A percentile compares a stretch with the other conserved stretches of the same genome.
Conservation (phyloP, 116 monocot species). For the Iris pallida region DNA sequence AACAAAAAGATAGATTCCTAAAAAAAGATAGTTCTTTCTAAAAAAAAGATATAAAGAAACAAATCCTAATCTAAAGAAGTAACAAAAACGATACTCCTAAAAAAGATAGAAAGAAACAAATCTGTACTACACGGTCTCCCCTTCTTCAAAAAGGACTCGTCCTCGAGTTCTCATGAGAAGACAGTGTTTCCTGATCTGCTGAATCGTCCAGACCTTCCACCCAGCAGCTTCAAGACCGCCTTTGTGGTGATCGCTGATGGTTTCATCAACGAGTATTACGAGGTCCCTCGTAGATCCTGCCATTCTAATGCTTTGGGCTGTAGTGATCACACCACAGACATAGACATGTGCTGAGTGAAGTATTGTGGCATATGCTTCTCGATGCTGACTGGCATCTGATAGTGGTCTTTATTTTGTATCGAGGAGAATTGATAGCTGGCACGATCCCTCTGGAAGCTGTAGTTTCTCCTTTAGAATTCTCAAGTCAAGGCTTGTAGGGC, state of each 20-base stretch:
- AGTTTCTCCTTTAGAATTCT: constrained; percentile 42
- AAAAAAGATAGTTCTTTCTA: no score
- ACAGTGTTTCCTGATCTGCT: constrained; percentile 83
- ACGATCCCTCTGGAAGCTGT: constrained; percentile 75
- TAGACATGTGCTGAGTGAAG: constrained; percentile 75
- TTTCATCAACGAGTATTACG: constrained; percentile 75
- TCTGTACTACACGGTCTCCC: no score
- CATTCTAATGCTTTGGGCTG: constrained; percentile 84
- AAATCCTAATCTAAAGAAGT: no score
- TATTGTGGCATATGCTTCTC: constrained; percentile 85
- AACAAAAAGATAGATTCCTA: no score
- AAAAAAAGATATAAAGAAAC: no score
- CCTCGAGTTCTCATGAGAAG: no score
- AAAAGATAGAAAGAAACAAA: no score
- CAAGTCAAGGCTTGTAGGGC: constrained; percentile 56
- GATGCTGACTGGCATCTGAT: constrained; percentile 20
- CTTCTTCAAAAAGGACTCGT: no score
- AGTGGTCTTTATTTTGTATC: constrained; percentile 30
- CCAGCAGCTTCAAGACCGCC: constrained; percentile 70
- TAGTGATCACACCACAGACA: constrained; percentile 83
- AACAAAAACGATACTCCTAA: no score
- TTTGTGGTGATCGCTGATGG: constrained; percentile 53
- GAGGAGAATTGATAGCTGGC: constrained; percentile 67
- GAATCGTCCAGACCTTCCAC: constrained; percentile 69
- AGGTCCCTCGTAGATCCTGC: constrained; percentile 75